Conservation (phyloP, 1,284 basidiomycete genomes). For the Ustilago vetiveriae region DNA sequence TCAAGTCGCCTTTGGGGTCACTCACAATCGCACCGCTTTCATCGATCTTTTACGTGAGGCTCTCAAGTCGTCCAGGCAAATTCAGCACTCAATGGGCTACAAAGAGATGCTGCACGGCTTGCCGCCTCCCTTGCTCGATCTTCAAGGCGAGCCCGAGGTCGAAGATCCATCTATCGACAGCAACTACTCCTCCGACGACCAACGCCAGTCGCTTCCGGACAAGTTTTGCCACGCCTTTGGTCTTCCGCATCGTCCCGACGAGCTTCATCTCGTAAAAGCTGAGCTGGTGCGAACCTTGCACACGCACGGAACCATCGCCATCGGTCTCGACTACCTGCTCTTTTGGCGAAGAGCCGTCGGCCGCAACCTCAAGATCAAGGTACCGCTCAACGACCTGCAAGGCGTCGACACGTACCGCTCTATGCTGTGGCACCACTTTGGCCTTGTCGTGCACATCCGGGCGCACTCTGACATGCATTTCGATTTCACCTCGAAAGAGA, state of each 20-base stretch:
- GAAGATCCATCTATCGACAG: constrained; percentile 8
- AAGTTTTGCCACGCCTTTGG: constrained; percentile 46
- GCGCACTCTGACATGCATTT: constrained; percentile 56
- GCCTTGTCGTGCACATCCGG: constrained; percentile 53
- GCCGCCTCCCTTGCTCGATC: constrained; percentile 34
- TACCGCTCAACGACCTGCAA: constrained; percentile 56
- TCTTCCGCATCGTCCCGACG: constrained; percentile 28
- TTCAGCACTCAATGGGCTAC: constrained; percentile 5
- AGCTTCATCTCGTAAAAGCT: constrained; percentile 48
- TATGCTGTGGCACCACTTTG: constrained; percentile 57
- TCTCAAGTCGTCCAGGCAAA: constrained; percentile 6
- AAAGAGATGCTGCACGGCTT: constrained; percentile 9
- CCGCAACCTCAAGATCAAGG: constrained; percentile 51
- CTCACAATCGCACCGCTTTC: constrained; percentile 26
- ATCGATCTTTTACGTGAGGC: constrained; percentile 28
- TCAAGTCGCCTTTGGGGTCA: constrained; percentile 35
- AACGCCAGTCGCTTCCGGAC: constrained; percentile 17
- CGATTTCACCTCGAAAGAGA: constrained; percentile 45
- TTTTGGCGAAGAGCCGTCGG: constrained; percentile 52
- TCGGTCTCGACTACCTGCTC: constrained; percentile 56
- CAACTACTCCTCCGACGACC: constrained; percentile 12
- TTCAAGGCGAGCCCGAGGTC: constrained; percentile 17
- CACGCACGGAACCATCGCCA: constrained; percentile 53
- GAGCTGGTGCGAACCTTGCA: constrained; percentile 56
- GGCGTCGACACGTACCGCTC: constrained; percentile 42